phyloP scores from a whole-genome alignment of 1,284 basidiomycete genomes.

The Porogramme epimiltina region DNA sequence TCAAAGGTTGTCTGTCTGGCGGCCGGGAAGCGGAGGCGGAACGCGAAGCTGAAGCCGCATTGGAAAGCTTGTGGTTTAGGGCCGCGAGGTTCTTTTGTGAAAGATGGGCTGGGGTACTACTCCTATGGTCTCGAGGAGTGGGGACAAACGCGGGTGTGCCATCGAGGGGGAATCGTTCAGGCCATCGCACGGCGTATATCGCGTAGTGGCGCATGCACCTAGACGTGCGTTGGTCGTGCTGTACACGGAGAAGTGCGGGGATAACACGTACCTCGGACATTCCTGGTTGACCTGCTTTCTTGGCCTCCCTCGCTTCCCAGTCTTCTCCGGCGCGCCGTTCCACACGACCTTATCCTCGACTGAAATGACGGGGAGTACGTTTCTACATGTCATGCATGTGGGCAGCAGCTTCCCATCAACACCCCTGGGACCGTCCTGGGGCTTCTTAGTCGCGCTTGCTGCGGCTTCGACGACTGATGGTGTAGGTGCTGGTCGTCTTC shows the following conservation, averaged over 20 bases:
- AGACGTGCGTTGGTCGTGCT: conserved; percentile 9
- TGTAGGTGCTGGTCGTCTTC: conserved; percentile 23
- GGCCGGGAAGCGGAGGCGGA: conserved; percentile 15
- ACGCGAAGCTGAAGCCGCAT: conserved; percentile 34
- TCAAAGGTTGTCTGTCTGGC: conserved; percentile 26
- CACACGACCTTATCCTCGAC: conserved; percentile 73
- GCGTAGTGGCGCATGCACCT: conserved; percentile 78
- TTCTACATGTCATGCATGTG: conserved; percentile 65
- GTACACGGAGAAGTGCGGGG: background rate
- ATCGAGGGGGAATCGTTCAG: conserved; percentile 55
- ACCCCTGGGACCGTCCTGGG: conserved; percentile 31
- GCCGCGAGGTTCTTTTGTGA: conserved; percentile 50
- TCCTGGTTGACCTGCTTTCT: conserved; percentile 65
- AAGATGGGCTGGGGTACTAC: conserved; percentile 47
- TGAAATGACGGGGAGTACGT: conserved; percentile 69
- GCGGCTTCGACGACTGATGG: conserved; percentile 20
- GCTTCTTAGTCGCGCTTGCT: conserved; percentile 33
- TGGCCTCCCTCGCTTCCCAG: conserved; percentile 35
- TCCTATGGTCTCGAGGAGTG: conserved; percentile 47
- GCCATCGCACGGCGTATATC: conserved; percentile 73
- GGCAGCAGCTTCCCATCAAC: conserved; percentile 46
- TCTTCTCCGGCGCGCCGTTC: conserved; percentile 58
- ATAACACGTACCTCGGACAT: conserved; percentile 63
- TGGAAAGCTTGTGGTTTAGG: conserved; percentile 56
- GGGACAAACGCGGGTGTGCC: conserved; percentile 44